Percentiles rank a stretch among this genome's conserved stretches.
phyloP scores from a whole-genome alignment of 2,329 filamentous ascomycete species.

The Monosporascus sp. region DNA sequence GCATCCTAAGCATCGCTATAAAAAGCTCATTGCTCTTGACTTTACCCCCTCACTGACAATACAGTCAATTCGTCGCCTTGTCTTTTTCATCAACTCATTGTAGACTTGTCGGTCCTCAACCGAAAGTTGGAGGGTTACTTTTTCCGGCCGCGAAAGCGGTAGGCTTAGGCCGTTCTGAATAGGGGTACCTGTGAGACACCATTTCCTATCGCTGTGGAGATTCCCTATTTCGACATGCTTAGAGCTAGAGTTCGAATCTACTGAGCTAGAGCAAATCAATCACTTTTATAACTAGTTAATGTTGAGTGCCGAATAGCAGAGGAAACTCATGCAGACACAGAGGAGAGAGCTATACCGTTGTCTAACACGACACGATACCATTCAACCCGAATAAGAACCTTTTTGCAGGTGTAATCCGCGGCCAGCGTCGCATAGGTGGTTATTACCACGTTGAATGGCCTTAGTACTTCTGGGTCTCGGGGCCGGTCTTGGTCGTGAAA shows the following conservation, averaged over 20 bases:
- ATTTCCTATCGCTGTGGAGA: constrained; percentile 22
- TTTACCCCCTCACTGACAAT: not conserved
- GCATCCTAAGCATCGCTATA: constrained; percentile 2
- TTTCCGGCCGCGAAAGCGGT: not conserved
- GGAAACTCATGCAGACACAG: too few relatives aligned
- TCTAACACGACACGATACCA: constrained; percentile 35
- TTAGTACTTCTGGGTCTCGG: not conserved
- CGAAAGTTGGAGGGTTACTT: constrained; percentile 1
- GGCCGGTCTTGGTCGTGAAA: constrained; percentile 17
- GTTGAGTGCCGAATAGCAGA: too few relatives aligned
- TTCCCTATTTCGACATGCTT: constrained; percentile 20
- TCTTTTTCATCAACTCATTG: not conserved
- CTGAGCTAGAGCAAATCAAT: constrained; percentile 25
- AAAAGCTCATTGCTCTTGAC: constrained; percentile 2
- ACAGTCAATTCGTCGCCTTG: not conserved
- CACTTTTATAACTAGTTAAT: not conserved
- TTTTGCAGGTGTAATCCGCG: constrained; percentile 16
- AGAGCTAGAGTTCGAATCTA: constrained; percentile 28
- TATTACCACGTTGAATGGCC: constrained; percentile 23
- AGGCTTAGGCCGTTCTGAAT: constrained; percentile 27
- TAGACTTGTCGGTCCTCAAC: not conserved
- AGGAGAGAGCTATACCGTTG: constrained; percentile 25
- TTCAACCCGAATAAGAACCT: constrained; percentile 5
- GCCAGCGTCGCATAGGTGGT: constrained; percentile 28
- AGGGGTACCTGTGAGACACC: constrained; percentile 35